Evolutionary conservation across 1,284 basidiomycete genomes (phyloP).

Genomic region (Apiotrichum siamense): DNA sequence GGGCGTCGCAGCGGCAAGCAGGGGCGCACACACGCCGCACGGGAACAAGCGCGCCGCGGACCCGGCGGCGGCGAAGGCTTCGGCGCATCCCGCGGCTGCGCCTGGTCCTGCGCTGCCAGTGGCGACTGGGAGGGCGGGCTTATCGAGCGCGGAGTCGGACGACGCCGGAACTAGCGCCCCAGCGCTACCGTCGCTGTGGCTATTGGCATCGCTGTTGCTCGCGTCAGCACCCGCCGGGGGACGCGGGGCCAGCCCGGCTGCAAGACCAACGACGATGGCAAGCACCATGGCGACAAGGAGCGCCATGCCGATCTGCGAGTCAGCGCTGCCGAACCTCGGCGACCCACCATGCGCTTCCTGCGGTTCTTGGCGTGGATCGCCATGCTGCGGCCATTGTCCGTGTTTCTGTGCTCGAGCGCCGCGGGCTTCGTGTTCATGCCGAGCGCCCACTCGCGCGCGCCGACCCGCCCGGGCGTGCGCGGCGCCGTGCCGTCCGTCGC

Average conservation of each 20-base stretch:
- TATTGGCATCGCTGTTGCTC: neutral
- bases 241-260: neutral
- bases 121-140: too few species aligned
- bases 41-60: too few species aligned
- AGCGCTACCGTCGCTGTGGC: too few species aligned
- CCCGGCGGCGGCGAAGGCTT: slow-evolving; percentile 26
- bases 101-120: slow-evolving; percentile 13
- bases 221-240: neutral
- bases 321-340: neutral
- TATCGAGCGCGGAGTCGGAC: neutral
- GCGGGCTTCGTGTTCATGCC: neutral
- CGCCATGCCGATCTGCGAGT: neutral
- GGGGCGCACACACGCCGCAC: slow-evolving; percentile 36
- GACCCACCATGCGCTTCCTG: neutral
- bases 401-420: neutral
- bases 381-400: neutral
- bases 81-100: slow-evolving; percentile 34
- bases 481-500: too few species aligned
- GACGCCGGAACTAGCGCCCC: neutral
- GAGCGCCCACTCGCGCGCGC: neutral
- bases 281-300: neutral
- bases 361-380: neutral
- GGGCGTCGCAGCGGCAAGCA: slow-evolving; percentile 26
- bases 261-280: neutral
- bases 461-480: neutral